phyloP scores from a whole-genome alignment of 2,329 filamentous ascomycete species.

The Neophaeococcomyces mojaviensis region DNA sequence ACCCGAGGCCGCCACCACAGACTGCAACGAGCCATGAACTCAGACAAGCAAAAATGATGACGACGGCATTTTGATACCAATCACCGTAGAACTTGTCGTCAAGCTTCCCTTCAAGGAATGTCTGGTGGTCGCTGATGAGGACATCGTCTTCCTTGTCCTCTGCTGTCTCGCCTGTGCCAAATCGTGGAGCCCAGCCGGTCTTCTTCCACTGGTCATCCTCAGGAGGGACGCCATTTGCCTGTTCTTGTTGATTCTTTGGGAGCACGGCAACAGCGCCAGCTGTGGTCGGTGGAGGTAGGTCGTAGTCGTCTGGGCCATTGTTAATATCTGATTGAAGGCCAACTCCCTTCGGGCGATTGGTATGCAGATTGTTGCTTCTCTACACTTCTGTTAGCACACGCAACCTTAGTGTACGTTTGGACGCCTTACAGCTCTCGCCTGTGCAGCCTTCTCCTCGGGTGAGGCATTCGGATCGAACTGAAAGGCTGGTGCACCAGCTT shows the following conservation, averaged over 20 bases:
- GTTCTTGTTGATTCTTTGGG: slow-evolving; percentile 38
- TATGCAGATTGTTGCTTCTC: slow-evolving; percentile 38
- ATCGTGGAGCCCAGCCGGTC: slow-evolving; percentile 84
- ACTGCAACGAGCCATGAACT: slow-evolving; percentile 83
- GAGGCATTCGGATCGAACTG: slow-evolving; percentile 81
- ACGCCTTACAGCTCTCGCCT: slow-evolving; percentile 58
- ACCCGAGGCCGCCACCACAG: slow-evolving; percentile 82
- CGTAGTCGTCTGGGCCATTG: slow-evolving; percentile 53
- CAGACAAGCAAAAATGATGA: slow-evolving; percentile 89
- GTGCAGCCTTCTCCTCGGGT: slow-evolving; percentile 74
- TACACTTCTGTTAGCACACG: slow-evolving; percentile 39
- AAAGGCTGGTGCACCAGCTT: slow-evolving; percentile 71
- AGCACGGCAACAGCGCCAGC: slow-evolving; percentile 54
- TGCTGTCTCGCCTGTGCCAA: slow-evolving; percentile 49
- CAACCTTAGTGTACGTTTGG: not conserved
- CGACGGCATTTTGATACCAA: slow-evolving; percentile 95
- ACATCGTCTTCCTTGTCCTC: slow-evolving; percentile 50
- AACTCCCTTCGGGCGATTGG: slow-evolving; percentile 26
- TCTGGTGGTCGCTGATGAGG: slow-evolving; percentile 77
- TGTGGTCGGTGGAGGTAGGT: slow-evolving; percentile 68
- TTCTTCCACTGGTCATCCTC: slow-evolving; percentile 51
- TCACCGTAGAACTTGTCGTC: slow-evolving; percentile 91
- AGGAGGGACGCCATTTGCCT: slow-evolving; percentile 37
- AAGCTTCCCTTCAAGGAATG: slow-evolving; percentile 73
- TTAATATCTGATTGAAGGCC: slow-evolving; percentile 64